phyloP scores from a whole-genome alignment of 2,329 filamentous ascomycete genomes.

The Talaromyces atroroseus region DNA sequence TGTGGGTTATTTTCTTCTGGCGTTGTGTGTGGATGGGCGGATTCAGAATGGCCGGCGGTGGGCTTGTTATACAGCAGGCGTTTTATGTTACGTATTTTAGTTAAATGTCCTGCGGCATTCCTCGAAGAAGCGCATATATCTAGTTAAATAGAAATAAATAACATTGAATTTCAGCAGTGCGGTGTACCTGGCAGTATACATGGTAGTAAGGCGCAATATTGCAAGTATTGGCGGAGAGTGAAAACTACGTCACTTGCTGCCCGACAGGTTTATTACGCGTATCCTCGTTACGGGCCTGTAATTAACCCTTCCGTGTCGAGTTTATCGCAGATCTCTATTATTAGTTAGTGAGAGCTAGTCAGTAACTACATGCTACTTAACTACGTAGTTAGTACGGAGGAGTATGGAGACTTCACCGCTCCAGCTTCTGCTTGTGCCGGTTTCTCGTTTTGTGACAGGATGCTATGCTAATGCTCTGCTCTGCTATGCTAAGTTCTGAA shows the following conservation, averaged over 20 bases:
- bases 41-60: neutral
- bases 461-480: too few species aligned
- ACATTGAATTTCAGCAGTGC: neutral
- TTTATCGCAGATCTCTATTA: too few species aligned
- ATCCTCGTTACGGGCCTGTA: neutral
- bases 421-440: too few species aligned
- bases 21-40: neutral
- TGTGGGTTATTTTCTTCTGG: constrained; percentile 1
- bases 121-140: neutral
- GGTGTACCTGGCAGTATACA: too few species aligned
- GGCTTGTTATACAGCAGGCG: neutral
- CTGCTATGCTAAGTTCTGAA: neutral
- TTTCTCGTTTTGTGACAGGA: neutral
- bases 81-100: neutral
- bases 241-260: constrained; percentile 8
- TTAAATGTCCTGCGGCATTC: neutral
- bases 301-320: neutral
- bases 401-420: too few species aligned
- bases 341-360: too few species aligned
- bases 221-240: too few species aligned
- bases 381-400: too few species aligned
- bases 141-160: neutral
- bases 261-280: neutral
- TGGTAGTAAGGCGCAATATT: neutral
- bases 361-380: too few species aligned